These are phyloP conservation scores for Microthlaspi erraticum DNA, from an alignment of 345 rosid genomes.

Conservation along the genomic window DNA sequence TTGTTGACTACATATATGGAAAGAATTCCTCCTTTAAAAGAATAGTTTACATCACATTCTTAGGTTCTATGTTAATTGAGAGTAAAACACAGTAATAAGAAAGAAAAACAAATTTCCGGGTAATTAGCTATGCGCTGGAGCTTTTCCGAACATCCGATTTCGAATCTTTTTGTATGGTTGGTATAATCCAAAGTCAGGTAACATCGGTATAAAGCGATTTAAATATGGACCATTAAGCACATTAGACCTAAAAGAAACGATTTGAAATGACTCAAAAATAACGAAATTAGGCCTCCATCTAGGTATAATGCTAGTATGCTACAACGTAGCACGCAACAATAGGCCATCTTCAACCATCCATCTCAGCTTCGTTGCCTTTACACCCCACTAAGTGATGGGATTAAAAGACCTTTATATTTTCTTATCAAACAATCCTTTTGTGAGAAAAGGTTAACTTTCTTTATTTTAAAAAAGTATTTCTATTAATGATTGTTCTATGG, in stretches of 20 bases:
- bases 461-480: constrained; percentile 2
- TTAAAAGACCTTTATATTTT: constrained; percentile 29
- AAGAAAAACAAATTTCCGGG: not conserved
- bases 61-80: not conserved
- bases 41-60: not conserved
- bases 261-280: constrained; percentile 21
- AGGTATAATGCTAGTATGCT: constrained; percentile 11
- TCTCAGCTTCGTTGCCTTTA: constrained; percentile 27
- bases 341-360: constrained; percentile 34
- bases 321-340: constrained; percentile 23
- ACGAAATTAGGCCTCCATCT: constrained; percentile 21
- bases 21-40: not conserved
- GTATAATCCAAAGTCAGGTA: constrained; percentile 22
- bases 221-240: constrained; percentile 27
- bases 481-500: constrained; percentile 9
- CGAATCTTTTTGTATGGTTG: constrained; percentile 12
- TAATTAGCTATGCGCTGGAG: not conserved
- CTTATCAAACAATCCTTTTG: not conserved
- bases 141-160: constrained; percentile 7
- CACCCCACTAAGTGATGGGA: constrained; percentile 41
- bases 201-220: constrained; percentile 28
- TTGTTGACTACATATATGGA: not conserved
- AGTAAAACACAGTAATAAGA: not conserved
- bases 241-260: constrained; percentile 25
- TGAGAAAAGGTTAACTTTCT: constrained; percentile 3